Conservation (phyloP, 495 filamentous ascomycete species). For the Hypoxylon subgilvum region DNA sequence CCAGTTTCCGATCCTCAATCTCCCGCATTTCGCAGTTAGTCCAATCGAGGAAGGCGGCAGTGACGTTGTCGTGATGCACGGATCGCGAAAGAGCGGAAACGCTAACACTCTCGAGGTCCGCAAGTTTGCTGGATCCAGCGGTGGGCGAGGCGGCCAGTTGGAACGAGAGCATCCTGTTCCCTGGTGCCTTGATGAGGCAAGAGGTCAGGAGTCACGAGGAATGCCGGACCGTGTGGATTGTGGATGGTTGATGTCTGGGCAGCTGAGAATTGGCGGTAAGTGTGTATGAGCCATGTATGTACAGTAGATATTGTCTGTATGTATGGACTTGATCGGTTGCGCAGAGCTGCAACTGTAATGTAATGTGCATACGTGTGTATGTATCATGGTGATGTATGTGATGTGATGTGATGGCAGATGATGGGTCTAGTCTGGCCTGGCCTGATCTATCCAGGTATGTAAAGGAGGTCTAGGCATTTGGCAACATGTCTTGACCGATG, state of each 20-base stretch:
- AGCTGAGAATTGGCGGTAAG: constrained; percentile 36
- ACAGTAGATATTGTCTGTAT: no score
- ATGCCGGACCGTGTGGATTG: neutral
- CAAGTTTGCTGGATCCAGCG: constrained; percentile 12
- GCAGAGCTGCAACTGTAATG: constrained; percentile 31
- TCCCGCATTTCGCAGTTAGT: neutral
- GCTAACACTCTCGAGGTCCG: constrained; percentile 1
- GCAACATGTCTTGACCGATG: no score
- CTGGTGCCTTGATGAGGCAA: constrained; percentile 13
- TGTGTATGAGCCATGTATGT: no score
- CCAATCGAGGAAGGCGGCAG: neutral
- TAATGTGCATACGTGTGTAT: constrained; percentile 29
- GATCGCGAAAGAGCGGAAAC: constrained; percentile 30
- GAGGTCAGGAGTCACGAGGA: constrained; percentile 27
- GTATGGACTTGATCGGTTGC: no score
- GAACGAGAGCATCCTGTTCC: constrained; percentile 15
- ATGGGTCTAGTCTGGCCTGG: no score
- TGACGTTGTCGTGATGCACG: constrained; percentile 34
- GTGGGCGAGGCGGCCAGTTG: constrained; percentile 8
- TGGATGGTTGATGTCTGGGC: constrained; percentile 9
- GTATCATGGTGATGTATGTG: no score
- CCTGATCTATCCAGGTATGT: no score
- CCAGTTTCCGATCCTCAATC: no score
- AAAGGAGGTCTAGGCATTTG: constrained; percentile 8
- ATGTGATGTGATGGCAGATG: no score